Conservation (phyloP, 352 stramenopile species). For the Phytophthora fragariae region DNA sequence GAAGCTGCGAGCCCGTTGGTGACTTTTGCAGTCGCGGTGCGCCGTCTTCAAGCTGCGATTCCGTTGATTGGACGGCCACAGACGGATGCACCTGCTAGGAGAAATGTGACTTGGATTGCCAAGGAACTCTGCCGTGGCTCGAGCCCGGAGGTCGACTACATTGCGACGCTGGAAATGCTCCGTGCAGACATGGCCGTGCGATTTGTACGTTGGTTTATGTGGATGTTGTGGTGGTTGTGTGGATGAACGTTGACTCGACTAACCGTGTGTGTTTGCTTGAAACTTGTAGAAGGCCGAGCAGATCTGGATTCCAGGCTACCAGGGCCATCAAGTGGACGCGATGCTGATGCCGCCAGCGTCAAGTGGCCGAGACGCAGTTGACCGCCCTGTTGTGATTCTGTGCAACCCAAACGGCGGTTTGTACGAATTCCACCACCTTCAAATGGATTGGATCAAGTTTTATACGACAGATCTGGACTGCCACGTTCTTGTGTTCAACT, state of each 20-base stretch:
- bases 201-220: constrained; percentile 59
- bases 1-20: constrained; percentile 30
- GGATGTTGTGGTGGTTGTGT: background rate
- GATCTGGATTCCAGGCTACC: constrained; percentile 76
- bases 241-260: too few relatives aligned
- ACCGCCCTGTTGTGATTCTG: constrained; percentile 67
- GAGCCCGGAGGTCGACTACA: constrained; percentile 56
- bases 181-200: constrained; percentile 78
- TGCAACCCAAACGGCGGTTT: constrained; percentile 89
- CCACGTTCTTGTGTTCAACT: constrained; percentile 89
- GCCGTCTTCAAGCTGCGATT: constrained; percentile 45
- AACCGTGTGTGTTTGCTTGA: background rate
- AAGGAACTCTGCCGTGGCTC: constrained; percentile 58
- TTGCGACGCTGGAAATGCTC: constrained; percentile 84
- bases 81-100: constrained; percentile 39
- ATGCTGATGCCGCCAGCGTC: constrained; percentile 77
- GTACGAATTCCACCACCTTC: constrained; percentile 90
- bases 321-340: constrained; percentile 74
- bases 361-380: constrained; percentile 37
- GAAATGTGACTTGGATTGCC: constrained; percentile 62
- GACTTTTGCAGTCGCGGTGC: constrained; percentile 38
- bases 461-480: constrained; percentile 79
- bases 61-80: constrained; percentile 48
- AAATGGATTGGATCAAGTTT: constrained; percentile 92
- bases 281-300: constrained; percentile 71